A percentile compares a stretch with the other conserved stretches of the same genome.
Conservation (phyloP, 2,329 filamentous ascomycete genomes). For the Thelonectria blattea region DNA sequence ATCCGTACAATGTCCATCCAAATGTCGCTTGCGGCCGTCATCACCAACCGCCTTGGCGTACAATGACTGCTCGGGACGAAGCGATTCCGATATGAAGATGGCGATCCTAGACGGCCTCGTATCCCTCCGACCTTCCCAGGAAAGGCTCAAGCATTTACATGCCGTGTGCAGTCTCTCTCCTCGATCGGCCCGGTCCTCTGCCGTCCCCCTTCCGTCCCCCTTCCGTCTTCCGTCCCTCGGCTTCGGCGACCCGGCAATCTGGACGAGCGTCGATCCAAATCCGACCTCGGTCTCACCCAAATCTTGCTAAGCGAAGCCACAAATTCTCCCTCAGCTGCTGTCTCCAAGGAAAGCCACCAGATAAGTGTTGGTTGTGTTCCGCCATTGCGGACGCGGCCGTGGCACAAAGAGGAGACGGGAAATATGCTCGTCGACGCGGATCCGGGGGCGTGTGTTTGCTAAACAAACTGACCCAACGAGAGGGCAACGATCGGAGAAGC, state of each 20-base stretch:
- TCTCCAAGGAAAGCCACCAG: neutral
- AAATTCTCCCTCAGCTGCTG: neutral
- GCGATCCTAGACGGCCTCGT: neutral
- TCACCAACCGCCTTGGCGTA: too few relatives aligned
- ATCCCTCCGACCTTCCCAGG: neutral
- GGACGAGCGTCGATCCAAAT: slow-evolving; percentile 12
- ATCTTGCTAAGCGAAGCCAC: neutral
- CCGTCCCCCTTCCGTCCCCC: too few relatives aligned
- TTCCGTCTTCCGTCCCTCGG: neutral
- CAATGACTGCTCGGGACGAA: neutral
- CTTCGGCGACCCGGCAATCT: slow-evolving; percentile 1
- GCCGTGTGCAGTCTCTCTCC: neutral
- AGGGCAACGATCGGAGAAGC: neutral
- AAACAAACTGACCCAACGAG: neutral
- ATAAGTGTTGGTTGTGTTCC: too few relatives aligned
- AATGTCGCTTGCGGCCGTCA: slow-evolving; percentile 4
- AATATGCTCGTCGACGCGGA: neutral
- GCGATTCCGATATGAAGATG: slow-evolving; percentile 7
- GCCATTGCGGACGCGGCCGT: too few relatives aligned
- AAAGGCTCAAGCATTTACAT: too few relatives aligned
- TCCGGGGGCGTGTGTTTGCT: neutral
- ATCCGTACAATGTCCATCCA: neutral
- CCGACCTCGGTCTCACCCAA: slow-evolving; percentile 1
- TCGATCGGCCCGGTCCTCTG: neutral
- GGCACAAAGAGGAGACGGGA: too few relatives aligned